Evolutionary conservation across 108 stramenopile species (phyloP), one percentile per base, ranked within the genome.

Genomic region (Cyclostephanos tholiformis): DNA sequence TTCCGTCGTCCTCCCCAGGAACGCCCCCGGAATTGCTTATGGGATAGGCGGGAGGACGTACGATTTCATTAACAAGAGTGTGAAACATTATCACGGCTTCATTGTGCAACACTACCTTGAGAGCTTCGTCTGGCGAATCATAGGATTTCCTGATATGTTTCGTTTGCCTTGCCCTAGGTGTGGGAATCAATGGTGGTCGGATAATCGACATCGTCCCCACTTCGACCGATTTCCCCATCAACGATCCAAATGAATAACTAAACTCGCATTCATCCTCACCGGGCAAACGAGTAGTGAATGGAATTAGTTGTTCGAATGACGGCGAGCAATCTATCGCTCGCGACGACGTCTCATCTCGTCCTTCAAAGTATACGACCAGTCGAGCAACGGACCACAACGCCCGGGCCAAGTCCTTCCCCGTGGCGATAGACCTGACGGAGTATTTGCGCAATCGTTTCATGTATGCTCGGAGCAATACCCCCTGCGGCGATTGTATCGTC

Each of bases 11-110:
- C 63, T 27, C 13, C 20, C 35, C 30, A 20, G 6, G 0, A 50
- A 7, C 63, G 4, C 20, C 22, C 17, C 20, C 30, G 29, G n/a
- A 30, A 2, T 11, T 39, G 51, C 22, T n/a, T 19, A 14, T 51
- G 67, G 35, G 30, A 55, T 52, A 39, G 2, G 39, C 9, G 19
- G 58, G 67, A 50, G 66, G 73, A 17, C 26, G 38, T 20, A 74
- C 6, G 20, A 79, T 41, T 60, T 79, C 77, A 36, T 79, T 79
- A 7, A 52, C 41, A 9, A 79, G 73, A 5, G 77, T 79, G 25
- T 79, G 73, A 68, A 67, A 79, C 77, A 79, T 68, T 11, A 52
- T 74, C 16, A 74, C 48, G 35, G 72, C 77, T n/a, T 74, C 77
- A 19, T 74, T 41, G 1, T 56, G 65, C 55, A 79, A 50, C 29